Percentiles rank a stretch among this genome's conserved stretches.
Evolutionary conservation across 805 yeast genomes (phyloP).

Genomic region (Sugiyamaella boreocaroliniensis): DNA sequence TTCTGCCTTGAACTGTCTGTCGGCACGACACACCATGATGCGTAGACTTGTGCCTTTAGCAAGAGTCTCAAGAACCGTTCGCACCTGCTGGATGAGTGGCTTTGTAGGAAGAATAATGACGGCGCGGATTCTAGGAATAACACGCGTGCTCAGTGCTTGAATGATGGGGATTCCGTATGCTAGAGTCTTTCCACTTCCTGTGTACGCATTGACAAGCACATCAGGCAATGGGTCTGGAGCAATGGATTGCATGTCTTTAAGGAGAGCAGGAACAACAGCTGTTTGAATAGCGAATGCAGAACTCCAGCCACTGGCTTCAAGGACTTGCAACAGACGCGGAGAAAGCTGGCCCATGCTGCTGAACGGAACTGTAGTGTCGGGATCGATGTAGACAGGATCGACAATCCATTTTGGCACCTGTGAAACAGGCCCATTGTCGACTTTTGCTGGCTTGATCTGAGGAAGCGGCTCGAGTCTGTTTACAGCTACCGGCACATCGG

Average conservation of each 20-base stretch:
- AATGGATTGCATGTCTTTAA: conserved; percentile 33
- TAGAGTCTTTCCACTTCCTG: conserved; percentile 94
- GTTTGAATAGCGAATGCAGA: conserved; percentile 74
- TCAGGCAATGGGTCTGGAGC: conserved; percentile 42
- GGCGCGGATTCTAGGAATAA: conserved; percentile 68
- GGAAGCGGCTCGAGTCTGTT: conserved; percentile 65
- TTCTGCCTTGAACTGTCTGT: conserved; percentile 59
- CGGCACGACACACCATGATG: conserved; percentile 51
- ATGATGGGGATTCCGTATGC: conserved; percentile 83
- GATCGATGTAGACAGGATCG: conserved; percentile 50
- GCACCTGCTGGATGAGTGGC: conserved; percentile 79
- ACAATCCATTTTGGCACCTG: conserved; percentile 50
- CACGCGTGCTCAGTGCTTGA: conserved; percentile 54
- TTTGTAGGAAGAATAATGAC: conserved; percentile 83
- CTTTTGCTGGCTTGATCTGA: conserved; percentile 40
- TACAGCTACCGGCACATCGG: conserved; percentile 14
- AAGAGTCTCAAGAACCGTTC: conserved; percentile 51
- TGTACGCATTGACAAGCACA: conserved; percentile 81
- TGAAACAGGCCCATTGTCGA: conserved; percentile 32
- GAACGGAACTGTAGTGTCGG: conserved; percentile 44
- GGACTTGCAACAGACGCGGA: conserved; percentile 39
- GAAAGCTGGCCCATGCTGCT: conserved; percentile 33
- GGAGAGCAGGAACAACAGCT: conserved; percentile 52
- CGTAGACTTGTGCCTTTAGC: conserved; percentile 61
- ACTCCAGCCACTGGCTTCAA: conserved; percentile 40